A percentile compares a stretch with the other conserved stretches of the same genome.
These are phyloP conservation scores for Leccinum subfulvum DNA, from an alignment of 1,284 basidiomycete genomes.

Conservation along the genomic window DNA sequence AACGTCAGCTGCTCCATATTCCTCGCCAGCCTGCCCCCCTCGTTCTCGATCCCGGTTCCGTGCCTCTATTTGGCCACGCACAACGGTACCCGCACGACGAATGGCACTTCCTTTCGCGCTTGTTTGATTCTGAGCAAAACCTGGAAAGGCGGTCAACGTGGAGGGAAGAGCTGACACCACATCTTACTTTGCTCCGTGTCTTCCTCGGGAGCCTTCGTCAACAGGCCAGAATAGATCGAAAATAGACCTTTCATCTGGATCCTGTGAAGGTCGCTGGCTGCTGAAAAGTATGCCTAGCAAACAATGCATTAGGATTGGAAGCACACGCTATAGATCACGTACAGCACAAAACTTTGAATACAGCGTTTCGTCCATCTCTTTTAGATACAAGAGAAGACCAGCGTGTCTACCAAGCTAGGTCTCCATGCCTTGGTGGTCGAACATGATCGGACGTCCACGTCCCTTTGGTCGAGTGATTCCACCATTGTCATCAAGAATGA, in stretches of 20 bases:
- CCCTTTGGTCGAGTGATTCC: constrained; percentile 48
- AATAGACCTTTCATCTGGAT: constrained; percentile 78
- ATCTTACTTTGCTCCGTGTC: constrained; percentile 63
- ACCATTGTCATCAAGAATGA: constrained; percentile 61
- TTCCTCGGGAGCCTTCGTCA: constrained; percentile 67
- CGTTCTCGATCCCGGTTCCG: constrained; percentile 54
- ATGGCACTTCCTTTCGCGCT: constrained; percentile 51
- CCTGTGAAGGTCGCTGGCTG: constrained; percentile 37
- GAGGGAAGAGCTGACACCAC: neutral
- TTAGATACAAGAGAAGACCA: constrained; percentile 89
- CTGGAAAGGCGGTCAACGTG: constrained; percentile 32
- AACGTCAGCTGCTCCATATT: constrained; percentile 69
- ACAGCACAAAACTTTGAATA: constrained; percentile 89
- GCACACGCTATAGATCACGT: constrained; percentile 33
- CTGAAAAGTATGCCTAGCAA: constrained; percentile 76
- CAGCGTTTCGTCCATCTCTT: constrained; percentile 87
- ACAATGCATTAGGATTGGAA: constrained; percentile 7
- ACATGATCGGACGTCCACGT: constrained; percentile 48
- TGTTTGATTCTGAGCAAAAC: constrained; percentile 40
- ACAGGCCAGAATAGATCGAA: constrained; percentile 46
- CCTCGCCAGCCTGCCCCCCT: constrained; percentile 56
- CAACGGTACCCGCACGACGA: constrained; percentile 73
- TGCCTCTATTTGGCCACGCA: constrained; percentile 65
- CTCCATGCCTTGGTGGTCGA: constrained; percentile 74
- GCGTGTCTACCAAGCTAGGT: constrained; percentile 84